These are phyloP conservation scores for Boletellus ananas DNA, from an alignment of 768 basidiomycete genomes.

Conservation along the genomic window DNA sequence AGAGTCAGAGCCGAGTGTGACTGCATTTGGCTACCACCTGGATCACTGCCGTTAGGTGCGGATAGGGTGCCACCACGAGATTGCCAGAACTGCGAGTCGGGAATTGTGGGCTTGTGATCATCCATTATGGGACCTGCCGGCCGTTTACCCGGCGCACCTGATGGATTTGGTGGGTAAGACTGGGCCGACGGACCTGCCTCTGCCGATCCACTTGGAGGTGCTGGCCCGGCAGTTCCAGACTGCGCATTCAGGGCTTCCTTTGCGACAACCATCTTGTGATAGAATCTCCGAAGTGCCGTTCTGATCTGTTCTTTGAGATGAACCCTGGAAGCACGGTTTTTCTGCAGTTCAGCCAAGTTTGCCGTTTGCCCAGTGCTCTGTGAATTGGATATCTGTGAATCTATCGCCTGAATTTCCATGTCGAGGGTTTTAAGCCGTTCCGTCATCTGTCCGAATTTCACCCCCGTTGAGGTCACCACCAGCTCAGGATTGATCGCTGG, in stretches of 20 bases:
- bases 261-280: slow-evolving; percentile 8
- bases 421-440: slow-evolving; percentile 21
- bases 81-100: slow-evolving; percentile 30
- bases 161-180: slow-evolving; percentile 3
- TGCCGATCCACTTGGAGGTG: neutral
- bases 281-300: slow-evolving; percentile 10
- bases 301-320: slow-evolving; percentile 11
- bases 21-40: slow-evolving; percentile 15
- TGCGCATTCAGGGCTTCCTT: slow-evolving; percentile 12
- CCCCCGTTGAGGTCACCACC: slow-evolving; percentile 1
- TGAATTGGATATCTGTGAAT: slow-evolving; percentile 14
- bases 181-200: slow-evolving; percentile 14
- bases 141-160: slow-evolving; percentile 5
- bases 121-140: slow-evolving; percentile 5
- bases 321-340: slow-evolving; percentile 4
- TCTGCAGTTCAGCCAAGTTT: slow-evolving; percentile 11
- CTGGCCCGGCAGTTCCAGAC: neutral
- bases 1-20: slow-evolving; percentile 1
- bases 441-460: slow-evolving; percentile 22
- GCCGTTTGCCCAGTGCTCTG: slow-evolving; percentile 17
- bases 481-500: slow-evolving; percentile 9
- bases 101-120: slow-evolving; percentile 16
- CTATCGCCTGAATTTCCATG: slow-evolving; percentile 9
- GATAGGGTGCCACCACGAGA: slow-evolving; percentile 21
- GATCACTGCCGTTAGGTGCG: neutral